Evolutionary conservation across 148 eudicot species (phyloP), one percentile per base, ranked within the genome.

Genomic region (Rhododendron williamsianum): DNA sequence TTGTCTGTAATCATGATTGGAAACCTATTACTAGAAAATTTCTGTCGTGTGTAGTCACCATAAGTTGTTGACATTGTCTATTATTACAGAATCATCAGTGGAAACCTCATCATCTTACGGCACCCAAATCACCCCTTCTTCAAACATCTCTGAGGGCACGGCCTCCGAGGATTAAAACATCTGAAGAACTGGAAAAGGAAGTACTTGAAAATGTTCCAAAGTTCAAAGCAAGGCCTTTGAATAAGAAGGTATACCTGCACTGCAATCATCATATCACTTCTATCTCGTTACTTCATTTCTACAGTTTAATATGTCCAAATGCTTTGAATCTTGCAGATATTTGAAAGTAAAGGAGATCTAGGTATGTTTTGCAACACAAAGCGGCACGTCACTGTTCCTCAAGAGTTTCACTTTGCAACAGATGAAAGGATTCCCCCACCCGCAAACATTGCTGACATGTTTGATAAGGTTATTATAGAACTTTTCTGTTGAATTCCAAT

Each of bases 151-250:
- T 97, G 25, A 93, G 99, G 89, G 98, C 99, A 81, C 94, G 98
- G 21, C 98, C 99, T 36, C 86, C 90, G 15, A 89, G 73, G 88
- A 91, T 93, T 74, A 97, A 95, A 87, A 95, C 89, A 83, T 91
- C 94, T 4, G 91, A 92, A 84, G 99, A 97, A 84, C 88, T 97
- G 25, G 99, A 94, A 84, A 88, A 89, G 86, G 96, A 97, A 89
- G 93, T 92, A 88, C 93, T 97, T 51, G 98, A 97, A 81, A 94
- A 97, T 72, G 88, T 90, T 78, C 98, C 98, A 0, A 93, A 91
- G 83, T 97, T 97, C 90, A 95, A 95, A 91, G 99, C 99, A 86
- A 93, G 94, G 81, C 98, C 98, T 88, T 87, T 95, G 89, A 97
- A 94, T 87, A 94, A 88, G 87, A 97, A 94, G 96, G 99, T 97